A percentile compares a stretch with the other conserved stretches of the same genome.
These are phyloP conservation scores for Candida succiphila DNA, from an alignment of 805 yeast genomes.

Conservation along the genomic window DNA sequence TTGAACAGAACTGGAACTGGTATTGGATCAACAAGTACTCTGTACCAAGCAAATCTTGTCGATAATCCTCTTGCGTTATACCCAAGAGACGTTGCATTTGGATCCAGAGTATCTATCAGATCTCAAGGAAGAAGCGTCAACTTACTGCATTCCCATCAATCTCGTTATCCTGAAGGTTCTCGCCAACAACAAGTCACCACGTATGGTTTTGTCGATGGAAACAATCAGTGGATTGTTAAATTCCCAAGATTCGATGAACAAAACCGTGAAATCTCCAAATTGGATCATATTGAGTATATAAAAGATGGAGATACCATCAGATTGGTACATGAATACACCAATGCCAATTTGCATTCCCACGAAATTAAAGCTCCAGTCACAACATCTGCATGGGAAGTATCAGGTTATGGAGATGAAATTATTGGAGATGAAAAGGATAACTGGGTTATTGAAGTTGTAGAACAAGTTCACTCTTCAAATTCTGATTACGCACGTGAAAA, in stretches of 20 bases:
- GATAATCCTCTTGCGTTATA: conserved; percentile 55
- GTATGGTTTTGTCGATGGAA: conserved; percentile 82
- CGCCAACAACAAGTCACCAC: conserved; percentile 94
- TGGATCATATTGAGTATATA: conserved; percentile 33
- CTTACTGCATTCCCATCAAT: conserved; percentile 80
- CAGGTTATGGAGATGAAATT: conserved; percentile 60
- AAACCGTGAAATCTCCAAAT: conserved; percentile 22
- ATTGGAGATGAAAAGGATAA: conserved; percentile 68
- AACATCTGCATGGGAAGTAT: conserved; percentile 42
- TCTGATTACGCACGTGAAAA: conserved; percentile 18
- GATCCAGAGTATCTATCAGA: conserved; percentile 48
- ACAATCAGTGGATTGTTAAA: conserved; percentile 60
- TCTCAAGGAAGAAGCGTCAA: conserved; percentile 67
- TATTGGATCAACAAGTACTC: conserved; percentile 50
- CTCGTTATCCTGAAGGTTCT: conserved; percentile 83
- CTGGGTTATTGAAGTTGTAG: conserved; percentile 65
- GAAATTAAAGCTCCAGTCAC: conserved; percentile 53
- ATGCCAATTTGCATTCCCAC: conserved; percentile 66
- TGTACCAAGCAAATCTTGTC: conserved; percentile 68
- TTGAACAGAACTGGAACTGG: conserved; percentile 84
- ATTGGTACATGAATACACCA: conserved; percentile 51
- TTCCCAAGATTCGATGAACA: conserved; percentile 25
- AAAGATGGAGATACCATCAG: conserved; percentile 54
- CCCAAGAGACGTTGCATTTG: conserved; percentile 59
- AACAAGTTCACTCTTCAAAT: conserved; percentile 32